Evolutionary conservation across 2,329 filamentous ascomycete species (phyloP).

Genomic region (Pseudocercospora ulei): DNA sequence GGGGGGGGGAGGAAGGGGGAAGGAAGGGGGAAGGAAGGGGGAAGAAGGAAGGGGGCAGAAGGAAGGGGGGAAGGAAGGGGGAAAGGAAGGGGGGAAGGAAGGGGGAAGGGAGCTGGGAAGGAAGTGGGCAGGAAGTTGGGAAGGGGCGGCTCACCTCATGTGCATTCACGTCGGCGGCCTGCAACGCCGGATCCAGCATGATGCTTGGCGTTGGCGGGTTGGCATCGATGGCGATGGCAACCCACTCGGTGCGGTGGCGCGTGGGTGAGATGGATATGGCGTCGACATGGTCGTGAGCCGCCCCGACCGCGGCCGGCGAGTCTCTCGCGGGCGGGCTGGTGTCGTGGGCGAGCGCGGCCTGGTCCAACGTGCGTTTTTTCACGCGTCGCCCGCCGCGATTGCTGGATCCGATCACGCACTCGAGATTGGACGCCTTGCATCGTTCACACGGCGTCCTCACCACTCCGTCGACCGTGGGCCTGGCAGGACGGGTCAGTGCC

Average conservation of each 20-base stretch:
- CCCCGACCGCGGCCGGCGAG: constrained; percentile 26
- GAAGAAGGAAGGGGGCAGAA: too few species aligned
- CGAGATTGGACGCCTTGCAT: constrained; percentile 49
- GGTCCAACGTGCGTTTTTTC: constrained; percentile 42
- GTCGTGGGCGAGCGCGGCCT: constrained; percentile 30
- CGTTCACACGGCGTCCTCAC: constrained; percentile 48
- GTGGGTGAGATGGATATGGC: constrained; percentile 9
- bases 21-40: too few species aligned
- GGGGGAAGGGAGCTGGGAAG: too few species aligned
- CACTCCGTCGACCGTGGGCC: constrained; percentile 42
- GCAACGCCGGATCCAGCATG: constrained; percentile 30
- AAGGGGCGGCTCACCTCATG: constrained; percentile 12
- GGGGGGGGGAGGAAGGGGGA: too few species aligned
- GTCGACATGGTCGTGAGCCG: constrained; percentile 21
- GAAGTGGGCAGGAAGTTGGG: too few species aligned
- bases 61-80: too few species aligned
- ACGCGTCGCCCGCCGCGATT: constrained; percentile 52
- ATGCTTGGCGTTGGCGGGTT: constrained; percentile 24
- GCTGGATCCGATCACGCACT: constrained; percentile 46
- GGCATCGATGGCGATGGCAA: constrained; percentile 13
- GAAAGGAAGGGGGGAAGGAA: too few species aligned
- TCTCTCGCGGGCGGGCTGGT: constrained; percentile 9
- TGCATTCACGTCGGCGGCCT: constrained; percentile 22
- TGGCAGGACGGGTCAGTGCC: constrained; percentile 13
- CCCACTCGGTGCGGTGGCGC: constrained; percentile 10